Conservation (phyloP, 2,329 filamentous ascomycete genomes). For the Salinomyces thailandicus region DNA sequence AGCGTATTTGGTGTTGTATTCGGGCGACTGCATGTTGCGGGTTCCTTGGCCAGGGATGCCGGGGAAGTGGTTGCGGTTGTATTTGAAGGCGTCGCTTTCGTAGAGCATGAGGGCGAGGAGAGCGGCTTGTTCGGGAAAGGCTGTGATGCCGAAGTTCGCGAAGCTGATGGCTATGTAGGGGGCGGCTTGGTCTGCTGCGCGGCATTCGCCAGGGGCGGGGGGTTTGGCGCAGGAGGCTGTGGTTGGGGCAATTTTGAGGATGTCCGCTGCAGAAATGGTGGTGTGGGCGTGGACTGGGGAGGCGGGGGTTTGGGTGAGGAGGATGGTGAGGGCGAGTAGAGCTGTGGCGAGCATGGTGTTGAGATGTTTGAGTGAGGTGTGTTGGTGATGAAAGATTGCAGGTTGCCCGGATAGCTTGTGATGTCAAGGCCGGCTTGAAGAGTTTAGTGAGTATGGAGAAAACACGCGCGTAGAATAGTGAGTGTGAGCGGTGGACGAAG, state of each 20-base stretch:
- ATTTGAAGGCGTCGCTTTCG: conserved; percentile 60
- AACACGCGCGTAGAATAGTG: no score
- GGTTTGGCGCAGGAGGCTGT: conserved; percentile 44
- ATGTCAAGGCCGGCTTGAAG: no score
- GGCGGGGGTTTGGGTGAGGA: neutral
- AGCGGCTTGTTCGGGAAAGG: conserved; percentile 54
- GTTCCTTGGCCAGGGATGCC: conserved; percentile 61
- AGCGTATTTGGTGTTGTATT: conserved; percentile 48
- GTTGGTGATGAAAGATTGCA: no score
- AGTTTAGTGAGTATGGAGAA: no score
- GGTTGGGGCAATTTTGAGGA: conserved; percentile 47
- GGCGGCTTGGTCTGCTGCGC: conserved; percentile 52
- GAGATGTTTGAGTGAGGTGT: no score
- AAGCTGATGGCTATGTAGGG: conserved; percentile 48
- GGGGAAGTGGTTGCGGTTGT: conserved; percentile 56
- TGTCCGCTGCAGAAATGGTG: conserved; percentile 29
- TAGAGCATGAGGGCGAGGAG: conserved; percentile 60
- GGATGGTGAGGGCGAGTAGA: neutral
- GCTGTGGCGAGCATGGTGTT: neutral
- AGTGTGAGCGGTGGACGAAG: no score
- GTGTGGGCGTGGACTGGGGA: conserved; percentile 1
- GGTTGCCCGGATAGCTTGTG: no score
- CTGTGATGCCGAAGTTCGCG: conserved; percentile 44
- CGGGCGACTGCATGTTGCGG: conserved; percentile 52
- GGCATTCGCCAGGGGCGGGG: conserved; percentile 48